Percentiles rank a stretch among this genome's conserved stretches.
phyloP scores from a whole-genome alignment of 306 rosid species.

The Ziziphus jujuba region DNA sequence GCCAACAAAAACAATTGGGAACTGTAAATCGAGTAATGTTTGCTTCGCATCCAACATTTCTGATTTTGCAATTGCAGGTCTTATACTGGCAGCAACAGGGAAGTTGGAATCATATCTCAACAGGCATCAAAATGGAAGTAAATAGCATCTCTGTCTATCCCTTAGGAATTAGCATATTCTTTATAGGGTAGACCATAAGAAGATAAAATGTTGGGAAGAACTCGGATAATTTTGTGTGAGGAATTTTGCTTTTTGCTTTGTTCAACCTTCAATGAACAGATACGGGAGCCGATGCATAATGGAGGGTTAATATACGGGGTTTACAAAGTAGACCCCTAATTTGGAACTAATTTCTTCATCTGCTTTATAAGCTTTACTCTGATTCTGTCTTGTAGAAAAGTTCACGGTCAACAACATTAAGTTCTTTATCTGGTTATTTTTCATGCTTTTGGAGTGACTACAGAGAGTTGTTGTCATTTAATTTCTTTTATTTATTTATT shows the following conservation, averaged over 20 bases:
- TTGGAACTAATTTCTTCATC: not conserved
- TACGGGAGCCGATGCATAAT: not conserved
- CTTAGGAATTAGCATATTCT: conserved; percentile 3
- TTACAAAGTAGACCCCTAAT: conserved; percentile 4
- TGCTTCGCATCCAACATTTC: conserved; percentile 11
- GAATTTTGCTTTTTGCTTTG: too few species aligned
- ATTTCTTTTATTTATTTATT: too few species aligned
- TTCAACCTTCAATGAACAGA: not conserved
- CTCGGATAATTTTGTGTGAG: not conserved
- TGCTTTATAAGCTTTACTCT: not conserved
- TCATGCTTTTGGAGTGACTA: not conserved
- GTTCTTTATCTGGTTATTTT: not conserved
- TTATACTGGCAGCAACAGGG: conserved; percentile 81
- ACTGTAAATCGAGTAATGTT: not conserved
- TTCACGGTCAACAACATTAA: too few species aligned
- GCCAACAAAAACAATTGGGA: too few species aligned
- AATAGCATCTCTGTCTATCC: conserved; percentile 16
- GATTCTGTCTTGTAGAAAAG: not conserved
- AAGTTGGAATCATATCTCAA: conserved; percentile 63
- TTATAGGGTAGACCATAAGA: conserved; percentile 20
- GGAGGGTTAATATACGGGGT: not conserved
- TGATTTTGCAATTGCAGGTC: conserved; percentile 56
- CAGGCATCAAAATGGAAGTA: conserved; percentile 55
- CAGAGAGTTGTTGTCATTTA: not conserved
- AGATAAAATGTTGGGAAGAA: not conserved